Percentiles rank a stretch among this genome's conserved stretches.
These are phyloP conservation scores for Neopestalotiopsis sp. DNA, from an alignment of 2,329 filamentous ascomycete species.

Conservation along the genomic window DNA sequence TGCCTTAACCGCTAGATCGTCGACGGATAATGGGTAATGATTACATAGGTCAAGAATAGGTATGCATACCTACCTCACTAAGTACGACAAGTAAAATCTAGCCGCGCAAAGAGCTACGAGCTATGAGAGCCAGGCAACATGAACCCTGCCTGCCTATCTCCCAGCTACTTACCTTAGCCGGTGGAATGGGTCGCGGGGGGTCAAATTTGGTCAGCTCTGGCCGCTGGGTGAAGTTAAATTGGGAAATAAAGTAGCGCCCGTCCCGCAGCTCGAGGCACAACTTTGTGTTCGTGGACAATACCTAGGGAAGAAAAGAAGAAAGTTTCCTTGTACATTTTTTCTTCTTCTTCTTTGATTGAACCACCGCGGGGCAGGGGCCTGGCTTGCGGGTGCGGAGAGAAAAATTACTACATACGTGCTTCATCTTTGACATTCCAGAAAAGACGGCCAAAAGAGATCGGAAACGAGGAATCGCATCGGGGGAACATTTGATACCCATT, in stretches of 20 bases:
- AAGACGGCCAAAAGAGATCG: background rate
- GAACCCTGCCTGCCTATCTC: no score
- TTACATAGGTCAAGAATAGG: background rate
- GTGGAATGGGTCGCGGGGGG: no score
- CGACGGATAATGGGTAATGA: background rate
- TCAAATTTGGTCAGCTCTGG: background rate
- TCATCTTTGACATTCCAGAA: background rate
- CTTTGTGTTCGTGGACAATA: background rate
- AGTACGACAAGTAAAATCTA: no score
- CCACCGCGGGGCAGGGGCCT: no score
- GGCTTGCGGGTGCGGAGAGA: no score
- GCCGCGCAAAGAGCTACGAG: background rate
- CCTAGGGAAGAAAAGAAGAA: background rate
- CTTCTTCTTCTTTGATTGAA: background rate
- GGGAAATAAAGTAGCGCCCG: slow-evolving; percentile 1
- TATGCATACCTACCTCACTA: background rate
- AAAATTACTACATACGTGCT: no score
- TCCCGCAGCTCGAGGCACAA: background rate
- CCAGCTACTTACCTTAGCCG: no score
- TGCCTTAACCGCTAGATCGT: background rate
- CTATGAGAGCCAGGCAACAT: no score
- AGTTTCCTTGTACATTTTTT: background rate
- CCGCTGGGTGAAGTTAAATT: background rate
- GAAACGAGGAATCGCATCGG: background rate
- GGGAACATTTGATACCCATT: background rate